phyloP scores from a whole-genome alignment of 1,284 basidiomycete species.

The Ganoderma resinaceum region DNA sequence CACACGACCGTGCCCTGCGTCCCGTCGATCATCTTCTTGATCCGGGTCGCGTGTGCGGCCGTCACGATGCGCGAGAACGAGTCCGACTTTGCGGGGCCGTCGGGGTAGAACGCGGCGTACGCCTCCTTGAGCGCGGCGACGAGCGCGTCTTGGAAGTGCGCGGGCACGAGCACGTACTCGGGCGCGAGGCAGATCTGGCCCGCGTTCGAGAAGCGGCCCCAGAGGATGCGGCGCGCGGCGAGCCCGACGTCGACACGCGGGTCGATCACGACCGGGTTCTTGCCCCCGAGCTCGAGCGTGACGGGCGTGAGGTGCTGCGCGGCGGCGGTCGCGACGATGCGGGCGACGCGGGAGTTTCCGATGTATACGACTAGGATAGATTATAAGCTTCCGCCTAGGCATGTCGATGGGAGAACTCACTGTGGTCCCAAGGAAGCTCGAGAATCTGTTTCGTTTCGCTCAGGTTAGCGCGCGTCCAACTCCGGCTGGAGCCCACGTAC shows the following conservation, averaged over 20 bases:
- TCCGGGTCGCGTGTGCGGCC: slow-evolving; percentile 61
- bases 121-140: slow-evolving; percentile 66
- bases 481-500: slow-evolving; percentile 41
- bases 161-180: slow-evolving; percentile 82
- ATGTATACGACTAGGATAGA: not conserved
- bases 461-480: not conserved
- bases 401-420: slow-evolving; percentile 50
- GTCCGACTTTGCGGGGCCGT: slow-evolving; percentile 52
- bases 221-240: slow-evolving; percentile 71
- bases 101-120: slow-evolving; percentile 62
- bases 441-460: slow-evolving; percentile 55
- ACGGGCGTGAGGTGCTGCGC: slow-evolving; percentile 88
- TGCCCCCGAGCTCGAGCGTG: slow-evolving; percentile 76
- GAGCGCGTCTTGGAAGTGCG: slow-evolving; percentile 67
- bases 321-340: slow-evolving; percentile 83
- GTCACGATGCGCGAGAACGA: slow-evolving; percentile 60
- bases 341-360: slow-evolving; percentile 79
- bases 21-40: slow-evolving; percentile 67
- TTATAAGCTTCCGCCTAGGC: not conserved
- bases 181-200: slow-evolving; percentile 79
- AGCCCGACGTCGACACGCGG: slow-evolving; percentile 65
- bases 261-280: slow-evolving; percentile 86
- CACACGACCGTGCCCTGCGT: slow-evolving; percentile 77
- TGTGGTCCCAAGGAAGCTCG: slow-evolving; percentile 87
- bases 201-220: slow-evolving; percentile 81